A percentile compares a stretch with the other conserved stretches of the same genome.
Evolutionary conservation across 352 stramenopile genomes (phyloP).

Genomic region (Phytophthora aleatoria): DNA sequence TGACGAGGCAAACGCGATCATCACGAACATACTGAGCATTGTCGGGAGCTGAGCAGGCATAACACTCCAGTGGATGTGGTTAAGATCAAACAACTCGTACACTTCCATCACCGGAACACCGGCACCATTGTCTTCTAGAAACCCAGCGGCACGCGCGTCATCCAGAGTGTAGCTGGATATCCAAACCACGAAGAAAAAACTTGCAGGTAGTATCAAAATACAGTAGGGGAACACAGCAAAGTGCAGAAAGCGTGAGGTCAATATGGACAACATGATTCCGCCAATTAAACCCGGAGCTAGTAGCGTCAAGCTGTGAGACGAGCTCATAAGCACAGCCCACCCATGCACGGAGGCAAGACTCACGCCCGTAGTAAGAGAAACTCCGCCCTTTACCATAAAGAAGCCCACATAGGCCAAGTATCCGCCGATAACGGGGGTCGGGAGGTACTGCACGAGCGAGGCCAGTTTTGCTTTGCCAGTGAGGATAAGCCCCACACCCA

Average conservation of each 20-base stretch:
- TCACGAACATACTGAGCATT: slow-evolving; percentile 94
- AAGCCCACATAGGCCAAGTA: slow-evolving; percentile 98
- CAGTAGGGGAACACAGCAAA: slow-evolving; percentile 70
- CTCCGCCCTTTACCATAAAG: slow-evolving; percentile 93
- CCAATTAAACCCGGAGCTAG: slow-evolving; percentile 75
- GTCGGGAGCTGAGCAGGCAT: slow-evolving; percentile 73
- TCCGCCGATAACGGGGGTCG: slow-evolving; percentile 94
- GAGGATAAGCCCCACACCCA: slow-evolving; percentile 92
- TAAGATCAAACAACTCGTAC: slow-evolving; percentile 75
- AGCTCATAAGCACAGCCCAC: slow-evolving; percentile 70
- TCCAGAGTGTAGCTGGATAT: slow-evolving; percentile 75
- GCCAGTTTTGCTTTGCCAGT: slow-evolving; percentile 91
- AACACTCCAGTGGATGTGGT: slow-evolving; percentile 74
- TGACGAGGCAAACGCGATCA: slow-evolving; percentile 94
- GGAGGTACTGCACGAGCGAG: slow-evolving; percentile 95
- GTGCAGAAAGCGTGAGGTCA: slow-evolving; percentile 70
- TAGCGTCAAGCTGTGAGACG: slow-evolving; percentile 63
- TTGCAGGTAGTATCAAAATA: slow-evolving; percentile 50
- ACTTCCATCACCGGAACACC: slow-evolving; percentile 45
- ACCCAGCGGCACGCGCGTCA: slow-evolving; percentile 88
- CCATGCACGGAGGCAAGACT: slow-evolving; percentile 71
- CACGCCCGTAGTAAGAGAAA: slow-evolving; percentile 85
- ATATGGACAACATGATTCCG: slow-evolving; percentile 71
- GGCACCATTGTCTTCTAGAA: slow-evolving; percentile 59
- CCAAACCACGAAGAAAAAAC: slow-evolving; percentile 90